Conservation (phyloP, 2,329 filamentous ascomycete genomes). For the Aspergillus costaricaensis region DNA sequence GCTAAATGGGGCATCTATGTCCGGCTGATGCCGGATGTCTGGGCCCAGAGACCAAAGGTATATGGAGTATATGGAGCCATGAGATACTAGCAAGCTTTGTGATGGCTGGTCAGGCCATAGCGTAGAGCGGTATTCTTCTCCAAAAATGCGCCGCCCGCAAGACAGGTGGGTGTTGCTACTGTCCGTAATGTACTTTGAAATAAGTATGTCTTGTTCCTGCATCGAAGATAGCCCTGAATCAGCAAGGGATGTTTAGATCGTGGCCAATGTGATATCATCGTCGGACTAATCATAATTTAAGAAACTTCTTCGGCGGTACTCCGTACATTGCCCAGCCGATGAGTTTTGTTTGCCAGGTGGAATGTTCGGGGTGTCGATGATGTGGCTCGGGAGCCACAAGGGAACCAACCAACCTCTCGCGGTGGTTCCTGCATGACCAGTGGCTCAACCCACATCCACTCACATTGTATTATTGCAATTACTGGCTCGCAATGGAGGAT, state of each 20-base stretch:
- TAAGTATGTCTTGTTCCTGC: conserved; percentile 4
- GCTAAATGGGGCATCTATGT: neutral
- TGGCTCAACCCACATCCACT: neutral
- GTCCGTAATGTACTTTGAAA: neutral
- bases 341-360: neutral
- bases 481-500: neutral
- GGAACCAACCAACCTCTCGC: conserved; percentile 6
- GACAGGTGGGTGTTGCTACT: neutral
- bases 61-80: conserved; percentile 2
- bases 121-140: neutral
- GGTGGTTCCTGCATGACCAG: conserved; percentile 6
- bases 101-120: conserved; percentile 1
- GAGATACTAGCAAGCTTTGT: neutral
- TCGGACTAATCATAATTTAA: conserved; percentile 2
- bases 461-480: neutral
- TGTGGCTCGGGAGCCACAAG: conserved; percentile 1
- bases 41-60: neutral
- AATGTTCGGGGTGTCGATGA: conserved; percentile 6
- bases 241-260: conserved; percentile 2
- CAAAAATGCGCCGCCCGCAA: too few species aligned
- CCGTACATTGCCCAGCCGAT: neutral
- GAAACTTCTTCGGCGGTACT: neutral
- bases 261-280: conserved; percentile 3
- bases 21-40: neutral
- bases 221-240: neutral